phyloP scores from a whole-genome alignment of 768 basidiomycete genomes.

The Tremella yokohamensis region DNA sequence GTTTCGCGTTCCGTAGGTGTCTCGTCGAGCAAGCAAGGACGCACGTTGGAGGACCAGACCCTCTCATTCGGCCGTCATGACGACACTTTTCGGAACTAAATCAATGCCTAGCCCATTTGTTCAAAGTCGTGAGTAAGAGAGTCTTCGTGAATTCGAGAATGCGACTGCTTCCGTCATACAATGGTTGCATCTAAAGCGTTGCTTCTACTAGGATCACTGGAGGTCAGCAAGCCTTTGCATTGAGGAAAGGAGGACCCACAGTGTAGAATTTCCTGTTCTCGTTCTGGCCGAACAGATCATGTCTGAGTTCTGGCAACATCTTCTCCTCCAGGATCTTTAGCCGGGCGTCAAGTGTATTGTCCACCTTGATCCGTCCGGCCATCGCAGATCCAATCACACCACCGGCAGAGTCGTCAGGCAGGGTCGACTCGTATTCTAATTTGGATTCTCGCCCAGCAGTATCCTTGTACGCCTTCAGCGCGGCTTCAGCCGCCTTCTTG shows the following conservation, averaged over 20 bases:
- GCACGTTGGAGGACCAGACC: no score
- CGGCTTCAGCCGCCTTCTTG: slow-evolving; percentile 63
- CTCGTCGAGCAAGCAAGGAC: no score
- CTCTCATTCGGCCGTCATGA: no score
- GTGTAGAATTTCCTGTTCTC: slow-evolving; percentile 86
- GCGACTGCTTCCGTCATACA: no score
- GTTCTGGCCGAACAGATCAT: slow-evolving; percentile 82
- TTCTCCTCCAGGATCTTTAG: slow-evolving; percentile 82
- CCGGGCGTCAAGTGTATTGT: slow-evolving; percentile 92
- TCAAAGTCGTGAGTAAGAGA: no score
- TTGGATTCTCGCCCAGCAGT: slow-evolving; percentile 68
- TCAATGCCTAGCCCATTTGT: no score
- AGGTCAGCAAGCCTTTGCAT: no score
- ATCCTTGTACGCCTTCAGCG: slow-evolving; percentile 66
- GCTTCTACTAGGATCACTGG: slow-evolving; percentile 3
- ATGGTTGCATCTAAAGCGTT: not conserved
- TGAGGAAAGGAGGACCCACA: slow-evolving; percentile 27
- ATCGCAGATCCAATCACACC: slow-evolving; percentile 75
- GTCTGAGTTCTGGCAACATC: slow-evolving; percentile 95
- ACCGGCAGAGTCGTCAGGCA: slow-evolving; percentile 73
- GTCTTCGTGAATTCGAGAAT: no score
- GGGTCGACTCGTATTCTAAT: slow-evolving; percentile 60
- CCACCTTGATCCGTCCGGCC: slow-evolving; percentile 73
- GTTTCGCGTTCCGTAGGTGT: no score
- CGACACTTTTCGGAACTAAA: no score